These are phyloP conservation scores for Cyberlindnera mississippiensis DNA, from an alignment of 805 yeast species.

Conservation along the genomic window DNA sequence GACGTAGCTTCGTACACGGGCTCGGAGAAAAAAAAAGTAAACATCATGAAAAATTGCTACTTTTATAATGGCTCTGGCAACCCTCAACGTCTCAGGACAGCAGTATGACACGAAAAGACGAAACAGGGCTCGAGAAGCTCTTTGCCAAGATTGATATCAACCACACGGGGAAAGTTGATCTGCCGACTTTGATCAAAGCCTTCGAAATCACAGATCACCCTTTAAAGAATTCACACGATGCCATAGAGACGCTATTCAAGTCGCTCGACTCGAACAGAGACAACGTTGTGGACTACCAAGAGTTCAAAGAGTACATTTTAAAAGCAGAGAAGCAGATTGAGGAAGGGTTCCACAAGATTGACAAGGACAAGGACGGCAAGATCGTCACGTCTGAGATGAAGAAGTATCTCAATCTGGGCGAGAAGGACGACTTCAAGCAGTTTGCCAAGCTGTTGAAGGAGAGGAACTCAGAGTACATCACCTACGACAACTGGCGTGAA, in stretches of 20 bases:
- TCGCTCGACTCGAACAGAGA: slow-evolving; percentile 59
- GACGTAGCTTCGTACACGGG: too few species aligned
- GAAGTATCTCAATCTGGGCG: slow-evolving; percentile 55
- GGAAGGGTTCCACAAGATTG: slow-evolving; percentile 64
- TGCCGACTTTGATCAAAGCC: slow-evolving; percentile 35
- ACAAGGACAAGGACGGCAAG: slow-evolving; percentile 68
- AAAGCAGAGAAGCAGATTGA: slow-evolving; percentile 70
- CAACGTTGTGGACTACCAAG: slow-evolving; percentile 53
- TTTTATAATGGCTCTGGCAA: too few species aligned
- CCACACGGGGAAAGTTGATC: slow-evolving; percentile 35
- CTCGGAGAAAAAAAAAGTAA: too few species aligned
- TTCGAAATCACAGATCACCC: slow-evolving; percentile 54
- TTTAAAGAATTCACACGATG: slow-evolving; percentile 52
- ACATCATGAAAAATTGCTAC: too few species aligned
- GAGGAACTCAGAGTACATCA: slow-evolving; percentile 57
- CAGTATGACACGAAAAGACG: too few species aligned
- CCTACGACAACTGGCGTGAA: slow-evolving; percentile 83
- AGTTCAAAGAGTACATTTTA: slow-evolving; percentile 60
- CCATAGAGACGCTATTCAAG: slow-evolving; percentile 52
- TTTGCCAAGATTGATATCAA: slow-evolving; percentile 43
- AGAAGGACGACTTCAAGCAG: slow-evolving; percentile 45
- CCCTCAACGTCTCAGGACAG: too few species aligned
- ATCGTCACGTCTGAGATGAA: slow-evolving; percentile 63
- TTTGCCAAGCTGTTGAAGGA: slow-evolving; percentile 49
- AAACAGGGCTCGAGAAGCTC: slow-evolving; percentile 19